A percentile compares a stretch with the other conserved stretches of the same genome.
Evolutionary conservation across 441 rosid species (phyloP).

Genomic region (Adansonia gregorii): DNA sequence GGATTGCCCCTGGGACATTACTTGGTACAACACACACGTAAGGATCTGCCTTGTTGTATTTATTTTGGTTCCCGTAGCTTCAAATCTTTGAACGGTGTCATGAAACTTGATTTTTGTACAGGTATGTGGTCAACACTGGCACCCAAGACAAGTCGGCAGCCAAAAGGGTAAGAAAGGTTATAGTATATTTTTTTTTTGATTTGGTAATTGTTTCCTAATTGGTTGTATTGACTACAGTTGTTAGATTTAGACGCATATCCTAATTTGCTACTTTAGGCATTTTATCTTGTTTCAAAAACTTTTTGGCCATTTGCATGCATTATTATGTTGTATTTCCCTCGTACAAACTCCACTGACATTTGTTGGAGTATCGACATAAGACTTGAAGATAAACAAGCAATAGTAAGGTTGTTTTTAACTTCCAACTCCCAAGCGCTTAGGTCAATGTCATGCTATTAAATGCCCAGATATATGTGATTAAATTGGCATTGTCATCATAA

Average conservation of each 20-base stretch:
- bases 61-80: not conserved
- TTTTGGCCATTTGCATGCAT: conserved; percentile 1
- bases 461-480: not conserved
- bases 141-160: conserved; percentile 86
- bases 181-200: no score
- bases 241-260: not conserved
- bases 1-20: conserved; percentile 82
- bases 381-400: not conserved
- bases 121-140: conserved; percentile 75
- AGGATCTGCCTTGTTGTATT: conserved; percentile 6
- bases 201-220: not conserved
- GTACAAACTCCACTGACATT: not conserved
- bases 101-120: conserved; percentile 34
- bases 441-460: not conserved
- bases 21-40: conserved; percentile 94
- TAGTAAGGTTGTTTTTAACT: no score
- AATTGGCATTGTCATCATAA: not conserved
- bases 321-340: not conserved
- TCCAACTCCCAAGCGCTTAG: no score
- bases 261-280: not conserved
- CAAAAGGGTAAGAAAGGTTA: conserved; percentile 79
- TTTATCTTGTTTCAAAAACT: not conserved
- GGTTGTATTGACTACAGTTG: not conserved
- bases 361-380: not conserved
- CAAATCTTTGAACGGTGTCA: not conserved